These are phyloP conservation scores for Lathyrus tuberosus DNA, from an alignment of 306 rosid species.

Conservation along the genomic window DNA sequence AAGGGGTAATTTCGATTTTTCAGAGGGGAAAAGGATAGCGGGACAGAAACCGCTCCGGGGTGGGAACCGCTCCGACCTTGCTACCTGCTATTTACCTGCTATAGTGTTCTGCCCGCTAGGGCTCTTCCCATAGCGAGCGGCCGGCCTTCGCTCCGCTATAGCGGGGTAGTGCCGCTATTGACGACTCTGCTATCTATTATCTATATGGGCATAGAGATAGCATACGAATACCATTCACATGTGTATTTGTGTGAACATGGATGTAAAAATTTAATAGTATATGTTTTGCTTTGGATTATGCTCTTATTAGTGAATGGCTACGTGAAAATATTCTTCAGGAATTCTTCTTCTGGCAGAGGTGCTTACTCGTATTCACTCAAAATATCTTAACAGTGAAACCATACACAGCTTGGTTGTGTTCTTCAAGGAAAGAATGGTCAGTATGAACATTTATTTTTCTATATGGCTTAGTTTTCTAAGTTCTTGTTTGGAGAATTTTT, in stretches of 20 bases:
- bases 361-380: slow-evolving; percentile 59
- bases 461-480: slow-evolving; percentile 12
- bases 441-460: slow-evolving; percentile 46
- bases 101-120: no score
- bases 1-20: no score
- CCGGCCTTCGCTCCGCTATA: no score
- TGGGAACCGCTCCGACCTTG: no score
- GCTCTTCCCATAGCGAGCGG: no score
- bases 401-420: slow-evolving; percentile 76
- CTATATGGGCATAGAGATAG: not conserved
- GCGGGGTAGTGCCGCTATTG: no score
- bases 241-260: slow-evolving; percentile 11
- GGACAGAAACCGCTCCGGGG: no score
- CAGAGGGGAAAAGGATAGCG: no score
- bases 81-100: no score
- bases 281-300: slow-evolving; percentile 26
- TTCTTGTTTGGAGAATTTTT: not conserved
- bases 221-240: not conserved
- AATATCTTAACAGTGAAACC: slow-evolving; percentile 63
- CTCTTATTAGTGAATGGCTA: slow-evolving; percentile 30
- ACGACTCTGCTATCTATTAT: not conserved
- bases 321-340: slow-evolving; percentile 53
- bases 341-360: slow-evolving; percentile 88
- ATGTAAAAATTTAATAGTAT: not conserved
- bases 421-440: slow-evolving; percentile 89